phyloP scores from a whole-genome alignment of 495 filamentous ascomycete genomes.

The Penicillium paxilli region DNA sequence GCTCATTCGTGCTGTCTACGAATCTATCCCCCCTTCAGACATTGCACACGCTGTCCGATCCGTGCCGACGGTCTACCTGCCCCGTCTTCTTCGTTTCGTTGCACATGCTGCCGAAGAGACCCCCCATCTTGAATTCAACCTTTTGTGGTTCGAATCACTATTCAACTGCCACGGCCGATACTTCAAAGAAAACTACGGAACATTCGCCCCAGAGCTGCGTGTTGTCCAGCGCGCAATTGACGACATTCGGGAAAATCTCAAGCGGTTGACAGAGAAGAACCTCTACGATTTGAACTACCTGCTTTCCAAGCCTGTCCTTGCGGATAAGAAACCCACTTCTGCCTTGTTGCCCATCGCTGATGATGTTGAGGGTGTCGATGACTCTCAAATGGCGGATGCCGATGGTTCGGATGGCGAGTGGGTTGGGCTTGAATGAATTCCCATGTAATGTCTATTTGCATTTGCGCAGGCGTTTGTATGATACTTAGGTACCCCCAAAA shows the following conservation, averaged over 20 bases:
- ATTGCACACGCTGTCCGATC: conserved; percentile 76
- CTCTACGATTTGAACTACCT: conserved; percentile 83
- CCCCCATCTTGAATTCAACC: conserved; percentile 89
- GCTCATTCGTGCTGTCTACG: conserved; percentile 80
- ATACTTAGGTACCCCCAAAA: conserved; percentile 15
- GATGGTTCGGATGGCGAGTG: conserved; percentile 40
- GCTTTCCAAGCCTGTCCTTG: conserved; percentile 46
- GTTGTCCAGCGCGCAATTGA: conserved; percentile 72
- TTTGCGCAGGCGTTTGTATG: conserved; percentile 46
- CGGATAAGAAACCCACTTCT: conserved; percentile 30
- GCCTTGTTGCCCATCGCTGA: conserved; percentile 29
- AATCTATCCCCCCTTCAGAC: conserved; percentile 72
- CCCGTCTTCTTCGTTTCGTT: conserved; percentile 79
- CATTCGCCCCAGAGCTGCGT: conserved; percentile 78
- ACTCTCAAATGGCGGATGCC: conserved; percentile 36
- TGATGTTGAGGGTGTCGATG: conserved; percentile 23
- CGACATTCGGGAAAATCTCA: conserved; percentile 72
- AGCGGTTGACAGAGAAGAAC: conserved; percentile 81
- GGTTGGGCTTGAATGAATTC: conserved; percentile 41
- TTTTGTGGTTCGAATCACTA: conserved; percentile 88
- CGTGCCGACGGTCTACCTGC: conserved; percentile 84
- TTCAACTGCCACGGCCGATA: conserved; percentile 79
- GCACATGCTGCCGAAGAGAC: conserved; percentile 83
- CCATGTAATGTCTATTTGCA: conserved; percentile 37
- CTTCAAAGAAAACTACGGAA: conserved; percentile 73